Evolutionary conservation across 2,329 filamentous ascomycete genomes (phyloP).

Genomic region (Curvularia sp.): DNA sequence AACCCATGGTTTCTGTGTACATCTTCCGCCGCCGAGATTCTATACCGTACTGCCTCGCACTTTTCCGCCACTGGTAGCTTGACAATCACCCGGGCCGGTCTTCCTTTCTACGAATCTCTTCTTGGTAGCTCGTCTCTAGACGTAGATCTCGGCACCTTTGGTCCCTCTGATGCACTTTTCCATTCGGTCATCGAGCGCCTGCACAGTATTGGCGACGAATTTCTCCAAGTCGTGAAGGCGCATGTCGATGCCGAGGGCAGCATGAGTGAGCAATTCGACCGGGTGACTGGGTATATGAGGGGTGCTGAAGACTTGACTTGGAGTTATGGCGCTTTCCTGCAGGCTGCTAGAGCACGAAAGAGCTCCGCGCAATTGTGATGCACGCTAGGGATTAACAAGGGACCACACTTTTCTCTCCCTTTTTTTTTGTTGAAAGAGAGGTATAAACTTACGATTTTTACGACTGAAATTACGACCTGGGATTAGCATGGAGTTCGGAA

Average conservation of each 20-base stretch:
- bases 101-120: constrained; percentile 51
- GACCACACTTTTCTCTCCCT: background rate
- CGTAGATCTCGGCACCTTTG: constrained; percentile 35
- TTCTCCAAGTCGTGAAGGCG: constrained; percentile 51
- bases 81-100: constrained; percentile 39
- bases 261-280: constrained; percentile 56
- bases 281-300: constrained; percentile 49
- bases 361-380: constrained; percentile 14
- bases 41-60: constrained; percentile 49
- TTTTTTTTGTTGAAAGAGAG: background rate
- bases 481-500: constrained; percentile 1
- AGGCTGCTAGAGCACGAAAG: constrained; percentile 49
- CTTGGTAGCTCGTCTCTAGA: constrained; percentile 38
- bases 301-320: constrained; percentile 56
- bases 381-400: no score
- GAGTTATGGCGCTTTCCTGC: constrained; percentile 55
- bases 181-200: constrained; percentile 44
- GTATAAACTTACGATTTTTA: background rate
- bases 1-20: constrained; percentile 57
- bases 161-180: constrained; percentile 37
- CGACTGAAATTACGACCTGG: background rate
- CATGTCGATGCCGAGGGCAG: constrained; percentile 51
- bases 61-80: constrained; percentile 38
- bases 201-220: constrained; percentile 50
- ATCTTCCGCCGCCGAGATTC: constrained; percentile 50